Evolutionary conservation across 805 yeast species (phyloP).

Genomic region (Ogataea trehaloabstinens): DNA sequence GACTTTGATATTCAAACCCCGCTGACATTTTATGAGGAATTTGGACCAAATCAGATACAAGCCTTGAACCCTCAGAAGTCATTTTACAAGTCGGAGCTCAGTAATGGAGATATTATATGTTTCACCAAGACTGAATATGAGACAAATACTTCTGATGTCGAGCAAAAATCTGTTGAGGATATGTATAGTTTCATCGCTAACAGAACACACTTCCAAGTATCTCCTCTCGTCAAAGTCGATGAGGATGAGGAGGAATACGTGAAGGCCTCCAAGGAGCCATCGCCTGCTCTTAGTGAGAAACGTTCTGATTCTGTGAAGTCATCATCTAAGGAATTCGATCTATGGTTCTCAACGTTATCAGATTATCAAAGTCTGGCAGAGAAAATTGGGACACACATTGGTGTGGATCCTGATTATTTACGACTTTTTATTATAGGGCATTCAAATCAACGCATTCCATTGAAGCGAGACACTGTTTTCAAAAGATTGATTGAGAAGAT

Average conservation of each 20-base stretch:
- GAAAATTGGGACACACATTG: slow-evolving; percentile 54
- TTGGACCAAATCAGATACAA: slow-evolving; percentile 53
- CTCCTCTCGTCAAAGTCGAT: slow-evolving; percentile 39
- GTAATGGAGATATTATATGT: slow-evolving; percentile 66
- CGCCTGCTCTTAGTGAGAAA: slow-evolving; percentile 12
- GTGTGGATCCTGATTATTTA: slow-evolving; percentile 57
- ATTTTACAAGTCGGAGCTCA: slow-evolving; percentile 56
- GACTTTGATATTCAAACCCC: slow-evolving; percentile 35
- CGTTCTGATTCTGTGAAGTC: slow-evolving; percentile 12
- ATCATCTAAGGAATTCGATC: slow-evolving; percentile 38
- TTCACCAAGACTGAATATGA: slow-evolving; percentile 22
- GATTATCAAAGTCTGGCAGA: slow-evolving; percentile 57
- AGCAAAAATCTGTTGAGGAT: slow-evolving; percentile 38
- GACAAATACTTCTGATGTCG: slow-evolving; percentile 2
- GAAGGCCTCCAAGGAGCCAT: slow-evolving; percentile 32
- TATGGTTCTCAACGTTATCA: slow-evolving; percentile 69
- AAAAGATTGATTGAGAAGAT: slow-evolving; percentile 38
- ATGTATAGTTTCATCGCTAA: slow-evolving; percentile 56
- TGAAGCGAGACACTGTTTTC: slow-evolving; percentile 36
- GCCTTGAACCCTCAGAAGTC: slow-evolving; percentile 37
- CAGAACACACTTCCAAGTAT: slow-evolving; percentile 57
- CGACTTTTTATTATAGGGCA: slow-evolving; percentile 62
- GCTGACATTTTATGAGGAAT: slow-evolving; percentile 55
- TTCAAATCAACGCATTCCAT: slow-evolving; percentile 55
- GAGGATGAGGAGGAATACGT: slow-evolving; percentile 52